Percentiles rank a stretch among this genome's conserved stretches.
Evolutionary conservation across 2,329 filamentous ascomycete species (phyloP).

Genomic region (Westerdykella ornata): DNA sequence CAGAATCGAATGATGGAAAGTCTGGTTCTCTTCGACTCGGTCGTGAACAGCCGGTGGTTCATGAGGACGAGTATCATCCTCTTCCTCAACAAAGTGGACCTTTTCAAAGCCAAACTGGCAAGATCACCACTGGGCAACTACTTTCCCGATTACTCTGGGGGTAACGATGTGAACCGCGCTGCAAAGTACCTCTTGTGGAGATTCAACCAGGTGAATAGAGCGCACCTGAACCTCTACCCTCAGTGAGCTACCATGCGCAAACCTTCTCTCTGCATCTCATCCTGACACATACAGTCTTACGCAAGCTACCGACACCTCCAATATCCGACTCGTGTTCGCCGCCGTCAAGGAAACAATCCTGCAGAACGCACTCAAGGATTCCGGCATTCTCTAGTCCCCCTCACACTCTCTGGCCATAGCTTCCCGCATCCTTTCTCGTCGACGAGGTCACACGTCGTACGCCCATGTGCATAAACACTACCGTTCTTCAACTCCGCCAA

Average conservation of each 20-base stretch:
- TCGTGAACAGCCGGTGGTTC: slow-evolving; percentile 98
- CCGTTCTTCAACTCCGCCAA: slow-evolving; percentile 8
- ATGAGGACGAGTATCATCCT: slow-evolving; percentile 98
- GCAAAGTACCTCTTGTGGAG: slow-evolving; percentile 97
- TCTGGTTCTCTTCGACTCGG: slow-evolving; percentile 89
- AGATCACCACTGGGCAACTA: slow-evolving; percentile 89
- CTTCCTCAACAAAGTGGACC: slow-evolving; percentile 97
- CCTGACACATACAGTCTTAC: slow-evolving; percentile 63
- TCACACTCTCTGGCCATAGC: slow-evolving; percentile 1
- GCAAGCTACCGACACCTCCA: slow-evolving; percentile 97
- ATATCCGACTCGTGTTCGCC: slow-evolving; percentile 94
- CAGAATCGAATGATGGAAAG: slow-evolving; percentile 99
- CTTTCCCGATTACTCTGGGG: slow-evolving; percentile 95
- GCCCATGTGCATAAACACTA: slow-evolving; percentile 28
- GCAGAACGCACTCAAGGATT: slow-evolving; percentile 96
- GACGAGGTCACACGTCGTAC: slow-evolving; percentile 17
- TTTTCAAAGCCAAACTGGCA: slow-evolving; percentile 90
- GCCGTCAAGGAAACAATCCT: slow-evolving; percentile 98
- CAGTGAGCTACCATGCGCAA: slow-evolving; percentile 50
- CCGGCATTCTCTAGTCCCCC: slow-evolving; percentile 65
- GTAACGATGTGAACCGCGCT: slow-evolving; percentile 95
- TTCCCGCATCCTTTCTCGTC: slow-evolving; percentile 3
- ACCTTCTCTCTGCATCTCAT: background rate
- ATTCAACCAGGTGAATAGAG: slow-evolving; percentile 97
- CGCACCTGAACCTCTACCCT: slow-evolving; percentile 92